Evolutionary conservation across 805 yeast species (phyloP), one percentile per base, ranked within the genome.

Genomic region (Yarrowia porcina): DNA sequence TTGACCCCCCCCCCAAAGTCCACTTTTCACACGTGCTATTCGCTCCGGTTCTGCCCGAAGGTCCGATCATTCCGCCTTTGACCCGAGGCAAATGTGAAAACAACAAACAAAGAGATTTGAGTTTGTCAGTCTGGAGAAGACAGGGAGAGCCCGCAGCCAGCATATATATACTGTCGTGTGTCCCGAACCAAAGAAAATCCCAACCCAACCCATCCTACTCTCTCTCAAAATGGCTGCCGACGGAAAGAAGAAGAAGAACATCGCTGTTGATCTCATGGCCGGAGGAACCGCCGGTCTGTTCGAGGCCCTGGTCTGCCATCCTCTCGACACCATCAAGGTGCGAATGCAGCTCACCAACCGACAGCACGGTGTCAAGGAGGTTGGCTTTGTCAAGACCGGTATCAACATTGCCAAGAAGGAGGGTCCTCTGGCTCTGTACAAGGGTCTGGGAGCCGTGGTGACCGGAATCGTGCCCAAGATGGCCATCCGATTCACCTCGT

Each of bases 201-300:
- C 4, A 32, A 12, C 38, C 56, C 47, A 23, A 30, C 23, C 8
- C 27, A 21, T n/a, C 35, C n/a, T 21, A 42, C 23, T 9, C 45
- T 6, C 25, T 7, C 35, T 10, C 33, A 45, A 42, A 59, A 59
- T 59, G 63, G 63, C 65, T 28, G 66, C 61, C 28, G 49, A 63
- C 21, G 65, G 66, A 63, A 65, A 62, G 61, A 68, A 66, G 63
- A 63, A 63, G 47, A 66, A 69, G 47, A 65, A 68, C 61, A 66
- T 69, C 41, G 72, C 69, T 50, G 69, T 74, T 32, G 76, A 74
- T 65, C 68, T 74, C 65, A 80, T 90, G 54, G 94, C 97, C 33
- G 99, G 99, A 69, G 99, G 99, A 70, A 85, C 93, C 8, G 99
- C 99, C 13, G 99, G 99, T 64, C 80, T 93, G 65, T 90, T 92